Conservation (phyloP, 2,329 filamentous ascomycete species). For the Scleromitrula shiraiana region DNA sequence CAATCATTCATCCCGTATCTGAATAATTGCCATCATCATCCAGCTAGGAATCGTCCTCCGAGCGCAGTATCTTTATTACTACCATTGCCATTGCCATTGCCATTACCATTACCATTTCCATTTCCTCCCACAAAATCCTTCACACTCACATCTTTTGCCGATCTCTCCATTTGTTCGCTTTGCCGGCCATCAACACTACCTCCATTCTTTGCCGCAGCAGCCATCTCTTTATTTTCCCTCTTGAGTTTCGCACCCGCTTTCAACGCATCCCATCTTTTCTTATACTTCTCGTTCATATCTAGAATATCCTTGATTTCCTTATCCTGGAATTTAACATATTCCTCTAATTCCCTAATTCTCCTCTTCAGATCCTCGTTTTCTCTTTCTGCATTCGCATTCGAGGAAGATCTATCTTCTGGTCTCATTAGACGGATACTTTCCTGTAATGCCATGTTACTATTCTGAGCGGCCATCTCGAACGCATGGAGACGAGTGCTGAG, state of each 20-base stretch:
- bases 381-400: slow-evolving; percentile 36
- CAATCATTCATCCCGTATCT: no score
- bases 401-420: slow-evolving; percentile 31
- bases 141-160: not conserved
- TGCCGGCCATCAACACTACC: slow-evolving; percentile 13
- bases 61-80: not conserved
- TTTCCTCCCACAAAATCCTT: not conserved
- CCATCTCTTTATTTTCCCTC: slow-evolving; percentile 16
- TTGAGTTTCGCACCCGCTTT: slow-evolving; percentile 53
- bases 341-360: slow-evolving; percentile 53
- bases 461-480: slow-evolving; percentile 89
- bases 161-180: not conserved
- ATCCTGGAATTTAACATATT: no score
- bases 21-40: no score
- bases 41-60: not conserved
- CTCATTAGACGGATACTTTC: slow-evolving; percentile 66
- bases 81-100: not conserved
- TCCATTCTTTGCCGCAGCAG: no score
- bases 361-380: slow-evolving; percentile 45
- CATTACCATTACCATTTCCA: not conserved
- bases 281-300: slow-evolving; percentile 46
- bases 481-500: slow-evolving; percentile 81
- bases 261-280: slow-evolving; percentile 60
- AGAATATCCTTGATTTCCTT: slow-evolving; percentile 53
- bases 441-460: slow-evolving; percentile 74